Conservation (phyloP, 495 filamentous ascomycete species). For the Amorphotheca resinae region DNA sequence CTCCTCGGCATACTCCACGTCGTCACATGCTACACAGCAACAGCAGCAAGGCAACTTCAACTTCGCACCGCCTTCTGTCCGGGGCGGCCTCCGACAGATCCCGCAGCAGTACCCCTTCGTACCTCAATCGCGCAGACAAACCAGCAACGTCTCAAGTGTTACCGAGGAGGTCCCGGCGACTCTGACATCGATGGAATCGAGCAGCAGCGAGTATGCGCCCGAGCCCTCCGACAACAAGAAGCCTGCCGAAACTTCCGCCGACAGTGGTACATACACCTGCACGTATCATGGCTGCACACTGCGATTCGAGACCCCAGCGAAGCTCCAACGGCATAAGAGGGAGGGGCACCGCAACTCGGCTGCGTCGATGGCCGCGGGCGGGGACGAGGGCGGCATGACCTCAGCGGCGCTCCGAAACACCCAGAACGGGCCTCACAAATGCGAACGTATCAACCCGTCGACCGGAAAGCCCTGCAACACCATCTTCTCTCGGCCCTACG, state of each 20-base stretch:
- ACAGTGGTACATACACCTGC: constrained; percentile 86
- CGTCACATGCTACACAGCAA: constrained; percentile 20
- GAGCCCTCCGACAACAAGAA: constrained; percentile 26
- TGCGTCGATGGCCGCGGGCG: constrained; percentile 13
- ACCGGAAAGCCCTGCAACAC: constrained; percentile 95
- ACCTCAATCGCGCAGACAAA: constrained; percentile 17
- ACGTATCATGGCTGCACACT: constrained; percentile 83
- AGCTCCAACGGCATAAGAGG: constrained; percentile 90
- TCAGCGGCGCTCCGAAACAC: constrained; percentile 51
- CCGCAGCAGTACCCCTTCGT: constrained; percentile 50
- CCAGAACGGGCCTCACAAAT: constrained; percentile 81
- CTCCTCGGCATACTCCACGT: constrained; percentile 25
- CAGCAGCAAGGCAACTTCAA: constrained; percentile 22
- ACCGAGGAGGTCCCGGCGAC: constrained; percentile 47
- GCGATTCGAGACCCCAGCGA: constrained; percentile 75
- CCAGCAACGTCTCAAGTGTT: constrained; percentile 17
- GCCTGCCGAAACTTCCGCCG: constrained; percentile 53
- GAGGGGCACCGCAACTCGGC: constrained; percentile 70
- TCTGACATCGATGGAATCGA: constrained; percentile 54
- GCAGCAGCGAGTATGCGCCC: constrained; percentile 36
- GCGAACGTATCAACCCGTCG: constrained; percentile 85
- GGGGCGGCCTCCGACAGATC: constrained; percentile 26
- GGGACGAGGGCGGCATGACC: constrained; percentile 32
- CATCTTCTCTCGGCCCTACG: constrained; percentile 93
- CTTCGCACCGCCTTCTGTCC: constrained; percentile 31